A percentile compares a stretch with the other conserved stretches of the same genome.
Evolutionary conservation across 257 asterid genomes (phyloP).

Genomic region (Petrea volubilis): DNA sequence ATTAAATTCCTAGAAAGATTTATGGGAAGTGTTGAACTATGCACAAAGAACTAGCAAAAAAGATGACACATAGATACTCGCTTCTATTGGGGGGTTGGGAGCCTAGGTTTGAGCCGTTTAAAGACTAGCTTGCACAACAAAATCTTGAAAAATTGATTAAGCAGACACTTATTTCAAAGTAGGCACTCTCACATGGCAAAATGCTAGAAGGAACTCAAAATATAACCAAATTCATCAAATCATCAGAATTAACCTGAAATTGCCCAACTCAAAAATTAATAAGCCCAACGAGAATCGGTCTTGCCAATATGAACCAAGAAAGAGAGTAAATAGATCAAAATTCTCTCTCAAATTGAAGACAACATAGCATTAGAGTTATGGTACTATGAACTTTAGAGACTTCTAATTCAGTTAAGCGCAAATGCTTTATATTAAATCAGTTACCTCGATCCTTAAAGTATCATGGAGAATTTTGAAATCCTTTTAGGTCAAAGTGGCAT

Average conservation of each 20-base stretch:
- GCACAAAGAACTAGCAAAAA: background rate
- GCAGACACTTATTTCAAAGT: background rate
- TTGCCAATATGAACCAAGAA: background rate
- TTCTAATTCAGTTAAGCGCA: too few relatives aligned
- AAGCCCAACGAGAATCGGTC: background rate
- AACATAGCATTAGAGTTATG: background rate
- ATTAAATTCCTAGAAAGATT: background rate
- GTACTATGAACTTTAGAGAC: too few relatives aligned
- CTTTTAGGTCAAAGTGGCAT: too few relatives aligned
- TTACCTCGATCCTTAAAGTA: too few relatives aligned
- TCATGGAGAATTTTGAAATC: too few relatives aligned
- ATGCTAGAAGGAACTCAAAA: background rate
- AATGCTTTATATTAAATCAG: too few relatives aligned
- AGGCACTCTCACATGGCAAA: background rate
- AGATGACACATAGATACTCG: background rate
- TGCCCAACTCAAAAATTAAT: background rate
- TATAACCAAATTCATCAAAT: background rate
- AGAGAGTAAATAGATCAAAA: background rate
- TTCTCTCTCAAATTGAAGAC: background rate
- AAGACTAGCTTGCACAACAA: background rate
- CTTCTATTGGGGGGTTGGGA: too few relatives aligned
- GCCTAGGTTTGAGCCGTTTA: background rate
- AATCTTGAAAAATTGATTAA: background rate
- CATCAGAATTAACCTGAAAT: slow-evolving; percentile 1
- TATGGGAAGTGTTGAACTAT: background rate